Evolutionary conservation across 2,329 filamentous ascomycete genomes (phyloP).

Genomic region (Rutstroemia sydowiana): DNA sequence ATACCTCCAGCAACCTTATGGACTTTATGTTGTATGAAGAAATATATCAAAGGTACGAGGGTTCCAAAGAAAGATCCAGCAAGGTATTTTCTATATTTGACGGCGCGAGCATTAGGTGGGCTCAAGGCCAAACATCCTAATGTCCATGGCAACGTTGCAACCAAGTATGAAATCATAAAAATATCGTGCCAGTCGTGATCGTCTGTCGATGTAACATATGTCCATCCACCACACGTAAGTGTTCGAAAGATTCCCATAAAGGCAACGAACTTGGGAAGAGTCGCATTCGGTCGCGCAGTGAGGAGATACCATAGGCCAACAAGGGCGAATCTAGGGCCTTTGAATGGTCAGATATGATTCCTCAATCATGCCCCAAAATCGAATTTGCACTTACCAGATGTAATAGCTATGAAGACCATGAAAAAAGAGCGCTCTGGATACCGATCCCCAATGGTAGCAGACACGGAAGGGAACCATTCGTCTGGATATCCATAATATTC

Average conservation of each 20-base stretch:
- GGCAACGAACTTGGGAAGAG: slow-evolving; percentile 74
- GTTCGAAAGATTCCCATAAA: slow-evolving; percentile 79
- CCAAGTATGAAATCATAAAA: slow-evolving; percentile 97
- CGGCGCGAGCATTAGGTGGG: slow-evolving; percentile 71
- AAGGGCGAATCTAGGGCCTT: slow-evolving; percentile 82
- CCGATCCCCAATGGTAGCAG: slow-evolving; percentile 91
- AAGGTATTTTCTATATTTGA: slow-evolving; percentile 84
- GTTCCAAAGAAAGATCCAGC: slow-evolving; percentile 83
- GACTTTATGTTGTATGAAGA: slow-evolving; percentile 98
- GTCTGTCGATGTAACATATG: slow-evolving; percentile 95
- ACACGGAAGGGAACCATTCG: slow-evolving; percentile 96
- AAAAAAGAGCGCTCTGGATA: slow-evolving; percentile 97
- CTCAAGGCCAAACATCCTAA: slow-evolving; percentile 82
- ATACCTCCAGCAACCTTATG: slow-evolving; percentile 87
- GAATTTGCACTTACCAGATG: slow-evolving; percentile 57
- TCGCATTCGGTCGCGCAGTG: slow-evolving; percentile 66
- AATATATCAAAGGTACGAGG: slow-evolving; percentile 85
- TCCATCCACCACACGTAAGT: slow-evolving; percentile 94
- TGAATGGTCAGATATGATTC: slow-evolving; percentile 14
- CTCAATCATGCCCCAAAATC: background rate
- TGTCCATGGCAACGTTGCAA: slow-evolving; percentile 93
- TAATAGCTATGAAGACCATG: slow-evolving; percentile 94
- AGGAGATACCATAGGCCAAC: slow-evolving; percentile 89
- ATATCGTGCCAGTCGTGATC: slow-evolving; percentile 99
- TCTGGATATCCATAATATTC: slow-evolving; percentile 91